Evolutionary conservation across 2,329 filamentous ascomycete genomes (phyloP).

Genomic region (Neonectria ditissima): DNA sequence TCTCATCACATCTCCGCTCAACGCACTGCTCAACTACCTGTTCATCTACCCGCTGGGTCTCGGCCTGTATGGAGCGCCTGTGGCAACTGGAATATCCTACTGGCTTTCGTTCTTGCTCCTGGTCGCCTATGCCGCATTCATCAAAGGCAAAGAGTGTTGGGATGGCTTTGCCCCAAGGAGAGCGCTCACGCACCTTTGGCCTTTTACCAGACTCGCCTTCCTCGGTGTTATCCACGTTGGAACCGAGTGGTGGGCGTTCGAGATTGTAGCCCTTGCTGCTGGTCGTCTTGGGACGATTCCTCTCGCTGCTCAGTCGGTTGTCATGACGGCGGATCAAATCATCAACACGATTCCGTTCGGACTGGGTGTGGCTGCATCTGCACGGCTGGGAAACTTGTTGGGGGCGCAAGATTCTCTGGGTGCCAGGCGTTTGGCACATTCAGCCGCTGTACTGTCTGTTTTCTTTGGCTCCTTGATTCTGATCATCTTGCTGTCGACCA

Average conservation of each 20-base stretch:
- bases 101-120: constrained; percentile 86
- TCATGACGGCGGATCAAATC: constrained; percentile 90
- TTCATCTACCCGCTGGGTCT: constrained; percentile 79
- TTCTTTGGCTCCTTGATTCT: constrained; percentile 76
- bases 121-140: constrained; percentile 77
- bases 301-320: constrained; percentile 85
- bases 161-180: constrained; percentile 74
- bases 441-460: constrained; percentile 79
- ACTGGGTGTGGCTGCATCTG: constrained; percentile 82
- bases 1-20: constrained; percentile 83
- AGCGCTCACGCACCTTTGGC: constrained; percentile 74
- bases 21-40: constrained; percentile 82
- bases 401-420: constrained; percentile 74
- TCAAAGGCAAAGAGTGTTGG: constrained; percentile 82
- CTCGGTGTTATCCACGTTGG: constrained; percentile 86
- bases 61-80: constrained; percentile 81
- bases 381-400: constrained; percentile 83
- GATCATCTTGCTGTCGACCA: constrained; percentile 75
- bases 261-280: constrained; percentile 87
- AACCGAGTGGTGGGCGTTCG: constrained; percentile 95
- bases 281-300: constrained; percentile 83
- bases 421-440: constrained; percentile 79
- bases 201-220: constrained; percentile 79
- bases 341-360: constrained; percentile 90
- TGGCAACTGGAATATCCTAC: constrained; percentile 87